phyloP scores from a whole-genome alignment of 257 asterid species.

The Capsicum pubescens region DNA sequence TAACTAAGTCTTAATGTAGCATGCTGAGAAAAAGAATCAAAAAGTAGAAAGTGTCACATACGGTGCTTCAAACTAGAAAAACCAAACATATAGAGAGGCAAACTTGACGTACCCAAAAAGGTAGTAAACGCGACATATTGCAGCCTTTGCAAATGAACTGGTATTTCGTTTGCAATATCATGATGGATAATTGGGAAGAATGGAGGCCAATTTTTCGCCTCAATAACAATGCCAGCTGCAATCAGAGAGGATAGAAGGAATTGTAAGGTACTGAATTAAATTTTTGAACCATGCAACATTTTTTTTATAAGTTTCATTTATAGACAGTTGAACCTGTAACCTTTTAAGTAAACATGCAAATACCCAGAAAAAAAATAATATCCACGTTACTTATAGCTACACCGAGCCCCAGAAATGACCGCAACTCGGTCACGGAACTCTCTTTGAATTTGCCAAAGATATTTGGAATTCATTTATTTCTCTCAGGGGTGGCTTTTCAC shows the following conservation, averaged over 20 bases:
- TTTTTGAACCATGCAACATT: neutral
- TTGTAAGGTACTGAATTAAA: neutral
- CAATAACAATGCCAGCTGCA: conserved; percentile 80
- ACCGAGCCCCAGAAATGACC: neutral
- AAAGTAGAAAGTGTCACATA: neutral
- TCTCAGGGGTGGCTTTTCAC: too few relatives aligned
- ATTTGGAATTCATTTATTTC: too few relatives aligned
- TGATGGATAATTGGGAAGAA: conserved; percentile 96
- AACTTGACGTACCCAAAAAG: conserved; percentile 68
- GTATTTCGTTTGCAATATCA: conserved; percentile 90
- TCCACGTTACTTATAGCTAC: neutral
- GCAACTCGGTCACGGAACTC: too few relatives aligned
- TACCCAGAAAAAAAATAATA: conserved; percentile 39
- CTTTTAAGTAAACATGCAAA: conserved; percentile 36
- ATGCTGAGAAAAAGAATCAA: conserved; percentile 4
- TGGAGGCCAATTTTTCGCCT: conserved; percentile 97
- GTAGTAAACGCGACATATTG: conserved; percentile 95
- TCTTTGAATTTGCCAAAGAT: too few relatives aligned
- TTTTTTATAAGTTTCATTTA: conserved; percentile 8
- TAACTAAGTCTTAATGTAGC: conserved; percentile 20
- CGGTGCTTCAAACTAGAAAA: neutral
- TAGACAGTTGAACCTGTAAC: conserved; percentile 5
- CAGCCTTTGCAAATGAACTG: conserved; percentile 88
- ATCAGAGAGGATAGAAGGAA: conserved; percentile 38
- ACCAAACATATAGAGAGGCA: conserved; percentile 11